These are phyloP conservation scores for Phytophthora ohioensis DNA, from an alignment of 352 stramenopile genomes.

Conservation along the genomic window DNA sequence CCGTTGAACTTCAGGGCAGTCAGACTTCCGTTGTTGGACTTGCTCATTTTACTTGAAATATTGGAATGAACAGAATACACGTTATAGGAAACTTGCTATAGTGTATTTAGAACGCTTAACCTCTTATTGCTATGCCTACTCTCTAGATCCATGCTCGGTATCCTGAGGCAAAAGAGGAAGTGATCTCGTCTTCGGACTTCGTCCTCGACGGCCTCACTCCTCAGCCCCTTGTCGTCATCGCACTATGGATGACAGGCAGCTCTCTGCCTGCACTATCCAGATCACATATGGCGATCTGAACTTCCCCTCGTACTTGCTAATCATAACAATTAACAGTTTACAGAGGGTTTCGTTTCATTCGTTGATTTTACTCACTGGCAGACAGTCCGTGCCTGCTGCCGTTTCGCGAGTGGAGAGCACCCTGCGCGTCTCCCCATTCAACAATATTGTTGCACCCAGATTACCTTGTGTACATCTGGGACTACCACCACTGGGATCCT, in stretches of 20 bases:
- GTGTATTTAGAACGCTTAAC: constrained; percentile 7
- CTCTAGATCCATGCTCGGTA: constrained; percentile 1
- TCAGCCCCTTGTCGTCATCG: constrained; percentile 11
- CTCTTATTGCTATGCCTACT: neutral
- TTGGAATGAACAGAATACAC: constrained; percentile 8
- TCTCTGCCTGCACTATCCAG: constrained; percentile 17
- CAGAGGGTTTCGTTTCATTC: neutral
- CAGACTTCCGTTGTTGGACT: neutral
- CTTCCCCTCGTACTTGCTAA: neutral
- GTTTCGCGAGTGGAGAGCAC: too few species aligned
- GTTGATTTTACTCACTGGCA: neutral
- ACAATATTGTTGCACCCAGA: too few species aligned
- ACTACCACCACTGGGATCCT: too few species aligned
- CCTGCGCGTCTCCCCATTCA: too few species aligned
- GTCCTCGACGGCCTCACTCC: neutral
- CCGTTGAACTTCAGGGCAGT: neutral
- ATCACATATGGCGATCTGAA: constrained; percentile 6
- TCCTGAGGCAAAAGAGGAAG: neutral
- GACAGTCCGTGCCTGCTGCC: neutral
- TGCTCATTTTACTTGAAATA: constrained; percentile 24
- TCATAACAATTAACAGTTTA: neutral
- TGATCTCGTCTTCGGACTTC: constrained; percentile 6
- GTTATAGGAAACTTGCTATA: constrained; percentile 1
- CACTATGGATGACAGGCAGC: constrained; percentile 15
- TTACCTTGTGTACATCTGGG: too few species aligned